Evolutionary conservation across 441 rosid species (phyloP).

Genomic region (Melastoma candidum): DNA sequence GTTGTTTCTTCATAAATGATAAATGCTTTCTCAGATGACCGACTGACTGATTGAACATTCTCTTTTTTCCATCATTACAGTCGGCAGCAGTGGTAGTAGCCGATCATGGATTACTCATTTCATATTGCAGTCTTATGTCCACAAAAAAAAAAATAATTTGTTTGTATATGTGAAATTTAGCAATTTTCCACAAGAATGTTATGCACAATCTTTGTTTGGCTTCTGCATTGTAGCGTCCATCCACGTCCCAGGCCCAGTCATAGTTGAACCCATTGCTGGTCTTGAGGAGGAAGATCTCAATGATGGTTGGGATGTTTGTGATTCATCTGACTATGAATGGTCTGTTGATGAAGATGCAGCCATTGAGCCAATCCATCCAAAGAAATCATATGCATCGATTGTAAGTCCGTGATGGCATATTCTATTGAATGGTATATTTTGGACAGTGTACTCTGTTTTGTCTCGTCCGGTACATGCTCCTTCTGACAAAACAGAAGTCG

Average conservation of each 20-base stretch:
- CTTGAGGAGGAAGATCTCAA: conserved; percentile 25
- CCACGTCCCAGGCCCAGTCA: conserved; percentile 31
- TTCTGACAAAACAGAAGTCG: conserved; percentile 20
- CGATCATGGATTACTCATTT: conserved; percentile 23
- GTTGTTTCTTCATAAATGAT: background rate
- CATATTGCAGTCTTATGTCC: background rate
- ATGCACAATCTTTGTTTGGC: too few species aligned
- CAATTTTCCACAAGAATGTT: too few species aligned
- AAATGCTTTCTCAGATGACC: conserved; percentile 9
- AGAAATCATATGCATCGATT: conserved; percentile 67
- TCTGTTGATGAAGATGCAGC: conserved; percentile 25
- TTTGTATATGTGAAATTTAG: too few species aligned
- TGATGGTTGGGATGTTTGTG: conserved; percentile 22
- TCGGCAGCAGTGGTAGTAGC: conserved; percentile 26
- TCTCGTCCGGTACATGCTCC: conserved; percentile 32
- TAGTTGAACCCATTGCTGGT: conserved; percentile 23
- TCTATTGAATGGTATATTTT: conserved; percentile 2
- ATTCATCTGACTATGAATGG: conserved; percentile 21
- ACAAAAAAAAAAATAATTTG: too few species aligned
- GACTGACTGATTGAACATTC: background rate
- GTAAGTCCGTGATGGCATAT: conserved; percentile 26
- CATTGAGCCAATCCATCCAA: conserved; percentile 25
- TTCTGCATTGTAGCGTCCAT: conserved; percentile 22
- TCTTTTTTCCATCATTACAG: conserved; percentile 20
- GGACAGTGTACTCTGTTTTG: conserved; percentile 8